These are phyloP conservation scores for Syzygium oleosum DNA, from an alignment of 345 rosid species.

Conservation along the genomic window DNA sequence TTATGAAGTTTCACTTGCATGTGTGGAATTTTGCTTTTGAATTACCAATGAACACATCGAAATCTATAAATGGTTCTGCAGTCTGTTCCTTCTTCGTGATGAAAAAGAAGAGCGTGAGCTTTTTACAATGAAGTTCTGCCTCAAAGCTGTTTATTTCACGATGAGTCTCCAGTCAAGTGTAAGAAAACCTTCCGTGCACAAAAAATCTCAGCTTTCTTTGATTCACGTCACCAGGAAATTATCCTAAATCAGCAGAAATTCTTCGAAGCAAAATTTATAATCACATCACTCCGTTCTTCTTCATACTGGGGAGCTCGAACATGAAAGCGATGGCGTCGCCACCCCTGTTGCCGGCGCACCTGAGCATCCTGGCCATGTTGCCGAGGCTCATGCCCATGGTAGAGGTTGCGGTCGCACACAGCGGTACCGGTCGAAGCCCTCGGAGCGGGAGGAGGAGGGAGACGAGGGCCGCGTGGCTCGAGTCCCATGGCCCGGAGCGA, in stretches of 20 bases:
- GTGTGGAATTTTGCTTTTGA: neutral
- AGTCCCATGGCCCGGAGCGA: conserved; percentile 94
- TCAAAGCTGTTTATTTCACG: too few species aligned
- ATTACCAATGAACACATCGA: neutral
- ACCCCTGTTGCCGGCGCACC: conserved; percentile 69
- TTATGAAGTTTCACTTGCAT: neutral
- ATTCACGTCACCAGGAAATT: too few species aligned
- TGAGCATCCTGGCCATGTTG: conserved; percentile 86
- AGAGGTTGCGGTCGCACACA: conserved; percentile 87
- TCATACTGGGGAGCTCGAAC: conserved; percentile 84
- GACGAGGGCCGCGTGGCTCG: conserved; percentile 92
- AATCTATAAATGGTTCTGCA: neutral
- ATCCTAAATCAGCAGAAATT: too few species aligned
- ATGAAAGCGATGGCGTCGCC: conserved; percentile 89
- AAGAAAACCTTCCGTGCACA: too few species aligned
- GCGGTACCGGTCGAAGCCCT: conserved; percentile 96
- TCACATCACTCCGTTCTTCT: neutral
- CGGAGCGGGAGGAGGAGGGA: conserved; percentile 79
- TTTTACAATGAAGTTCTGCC: too few species aligned
- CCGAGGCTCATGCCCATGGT: conserved; percentile 86
- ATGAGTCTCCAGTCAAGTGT: too few species aligned
- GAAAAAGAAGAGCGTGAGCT: too few species aligned
- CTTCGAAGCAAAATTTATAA: too few species aligned
- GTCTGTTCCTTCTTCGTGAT: neutral
- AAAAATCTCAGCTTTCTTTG: too few species aligned